Evolutionary conservation across 352 stramenopile genomes (phyloP).

Genomic region (Pythium dissimile): DNA sequence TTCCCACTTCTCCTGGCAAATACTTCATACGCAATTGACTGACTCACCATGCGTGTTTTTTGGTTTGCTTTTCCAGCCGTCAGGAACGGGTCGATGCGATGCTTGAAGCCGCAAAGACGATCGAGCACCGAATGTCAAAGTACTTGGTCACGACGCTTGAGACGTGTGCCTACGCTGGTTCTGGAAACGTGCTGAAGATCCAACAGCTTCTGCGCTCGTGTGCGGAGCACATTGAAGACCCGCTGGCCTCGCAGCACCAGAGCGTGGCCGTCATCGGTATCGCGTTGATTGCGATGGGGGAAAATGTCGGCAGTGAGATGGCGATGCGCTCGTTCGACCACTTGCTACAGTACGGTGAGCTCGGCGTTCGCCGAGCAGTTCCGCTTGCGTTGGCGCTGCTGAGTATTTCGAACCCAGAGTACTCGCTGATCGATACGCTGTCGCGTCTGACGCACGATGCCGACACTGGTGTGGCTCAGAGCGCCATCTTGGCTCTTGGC

Average conservation of each 20-base stretch:
- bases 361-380: slow-evolving; percentile 95
- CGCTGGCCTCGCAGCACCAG: slow-evolving; percentile 81
- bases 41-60: not conserved
- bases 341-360: slow-evolving; percentile 99
- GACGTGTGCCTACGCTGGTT: slow-evolving; percentile 98
- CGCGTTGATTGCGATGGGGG: slow-evolving; percentile 97
- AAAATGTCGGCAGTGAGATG: slow-evolving; percentile 98
- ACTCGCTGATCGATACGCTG: slow-evolving; percentile 94
- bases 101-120: slow-evolving; percentile 97
- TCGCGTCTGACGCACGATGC: slow-evolving; percentile 98
- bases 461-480: slow-evolving; percentile 96
- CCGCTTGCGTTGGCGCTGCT: slow-evolving; percentile 96
- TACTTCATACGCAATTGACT: not conserved
- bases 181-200: slow-evolving; percentile 98
- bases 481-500: slow-evolving; percentile 96
- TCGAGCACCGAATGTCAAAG: slow-evolving; percentile 97
- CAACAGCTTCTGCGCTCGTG: slow-evolving; percentile 98
- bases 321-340: slow-evolving; percentile 98
- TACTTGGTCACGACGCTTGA: slow-evolving; percentile 97
- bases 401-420: slow-evolving; percentile 98
- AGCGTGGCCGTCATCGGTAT: slow-evolving; percentile 97
- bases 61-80: slow-evolving; percentile 32
- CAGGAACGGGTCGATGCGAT: slow-evolving; percentile 97
- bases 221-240: slow-evolving; percentile 94
- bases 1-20: not conserved